Conservation (phyloP, 495 filamentous ascomycete genomes). For the Annulohypoxylon maeteangense region DNA sequence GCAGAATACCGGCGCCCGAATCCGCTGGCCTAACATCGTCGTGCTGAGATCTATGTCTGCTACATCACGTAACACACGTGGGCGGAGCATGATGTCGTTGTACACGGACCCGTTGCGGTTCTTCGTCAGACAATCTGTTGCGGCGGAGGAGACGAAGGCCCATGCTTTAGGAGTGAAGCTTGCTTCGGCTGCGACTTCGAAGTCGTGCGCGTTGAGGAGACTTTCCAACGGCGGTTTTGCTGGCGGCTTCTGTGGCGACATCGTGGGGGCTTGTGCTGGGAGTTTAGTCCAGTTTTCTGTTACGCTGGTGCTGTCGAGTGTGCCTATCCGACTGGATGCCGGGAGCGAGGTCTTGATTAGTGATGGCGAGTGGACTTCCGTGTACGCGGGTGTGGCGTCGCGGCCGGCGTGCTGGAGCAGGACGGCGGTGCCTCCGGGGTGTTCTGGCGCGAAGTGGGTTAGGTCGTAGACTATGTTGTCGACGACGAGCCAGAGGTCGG, state of each 20-base stretch:
- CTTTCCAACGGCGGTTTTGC: conserved; percentile 72
- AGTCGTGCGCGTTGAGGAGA: conserved; percentile 79
- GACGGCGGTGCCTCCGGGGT: conserved; percentile 70
- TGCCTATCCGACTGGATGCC: conserved; percentile 66
- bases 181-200: conserved; percentile 70
- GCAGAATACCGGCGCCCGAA: conserved; percentile 73
- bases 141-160: conserved; percentile 86
- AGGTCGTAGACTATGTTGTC: conserved; percentile 81
- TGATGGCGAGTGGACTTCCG: conserved; percentile 71
- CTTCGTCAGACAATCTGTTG: conserved; percentile 78
- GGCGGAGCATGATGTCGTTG: conserved; percentile 74
- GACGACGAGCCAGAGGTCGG: conserved; percentile 82
- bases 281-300: conserved; percentile 41
- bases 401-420: conserved; percentile 75
- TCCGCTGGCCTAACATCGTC: conserved; percentile 69
- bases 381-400: conserved; percentile 78
- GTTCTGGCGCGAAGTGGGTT: conserved; percentile 69
- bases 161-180: conserved; percentile 76
- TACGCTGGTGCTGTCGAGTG: conserved; percentile 57
- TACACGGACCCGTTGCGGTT: conserved; percentile 64
- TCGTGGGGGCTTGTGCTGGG: conserved; percentile 22
- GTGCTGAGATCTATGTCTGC: conserved; percentile 64
- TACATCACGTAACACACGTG: conserved; percentile 77
- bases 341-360: conserved; percentile 67
- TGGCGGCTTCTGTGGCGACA: conserved; percentile 11